phyloP scores from a whole-genome alignment of 352 stramenopile species.

The Phytophthora hybrid region DNA sequence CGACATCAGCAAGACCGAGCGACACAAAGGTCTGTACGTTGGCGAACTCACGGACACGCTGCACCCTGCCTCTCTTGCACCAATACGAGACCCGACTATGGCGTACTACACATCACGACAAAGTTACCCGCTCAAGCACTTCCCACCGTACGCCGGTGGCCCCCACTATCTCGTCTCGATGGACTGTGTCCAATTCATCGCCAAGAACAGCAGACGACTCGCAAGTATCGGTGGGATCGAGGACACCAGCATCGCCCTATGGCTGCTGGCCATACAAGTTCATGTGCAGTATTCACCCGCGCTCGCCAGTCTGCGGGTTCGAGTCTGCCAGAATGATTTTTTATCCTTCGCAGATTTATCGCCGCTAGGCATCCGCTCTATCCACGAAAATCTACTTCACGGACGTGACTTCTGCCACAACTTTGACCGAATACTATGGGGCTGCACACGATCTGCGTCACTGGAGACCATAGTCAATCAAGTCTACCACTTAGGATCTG shows the following conservation, averaged over 20 bases:
- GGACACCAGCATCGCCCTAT: conserved; percentile 65
- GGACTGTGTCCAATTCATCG: conserved; percentile 56
- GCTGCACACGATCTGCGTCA: neutral
- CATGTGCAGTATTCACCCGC: conserved; percentile 25
- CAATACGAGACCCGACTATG: conserved; percentile 31
- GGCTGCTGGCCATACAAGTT: conserved; percentile 63
- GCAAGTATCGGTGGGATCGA: conserved; percentile 47
- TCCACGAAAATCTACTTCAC: conserved; percentile 12
- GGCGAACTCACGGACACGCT: conserved; percentile 2
- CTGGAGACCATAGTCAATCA: neutral
- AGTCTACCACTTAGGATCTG: neutral
- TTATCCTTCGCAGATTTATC: conserved; percentile 21
- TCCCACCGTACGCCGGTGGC: conserved; percentile 47
- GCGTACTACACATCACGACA: conserved; percentile 21
- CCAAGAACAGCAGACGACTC: conserved; percentile 39
- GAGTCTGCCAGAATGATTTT: neutral
- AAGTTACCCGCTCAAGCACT: conserved; percentile 38
- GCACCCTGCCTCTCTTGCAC: conserved; percentile 27
- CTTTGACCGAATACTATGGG: neutral
- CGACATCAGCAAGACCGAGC: neutral
- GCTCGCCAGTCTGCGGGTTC: conserved; percentile 4
- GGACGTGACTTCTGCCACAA: conserved; percentile 8
- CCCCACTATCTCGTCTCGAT: conserved; percentile 55
- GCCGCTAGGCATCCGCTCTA: conserved; percentile 12
- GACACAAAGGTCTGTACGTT: conserved; percentile 21